A percentile compares a stretch with the other conserved stretches of the same genome.
Evolutionary conservation across 2,329 filamentous ascomycete species (phyloP).

Genomic region (Raffaelea arxii): DNA sequence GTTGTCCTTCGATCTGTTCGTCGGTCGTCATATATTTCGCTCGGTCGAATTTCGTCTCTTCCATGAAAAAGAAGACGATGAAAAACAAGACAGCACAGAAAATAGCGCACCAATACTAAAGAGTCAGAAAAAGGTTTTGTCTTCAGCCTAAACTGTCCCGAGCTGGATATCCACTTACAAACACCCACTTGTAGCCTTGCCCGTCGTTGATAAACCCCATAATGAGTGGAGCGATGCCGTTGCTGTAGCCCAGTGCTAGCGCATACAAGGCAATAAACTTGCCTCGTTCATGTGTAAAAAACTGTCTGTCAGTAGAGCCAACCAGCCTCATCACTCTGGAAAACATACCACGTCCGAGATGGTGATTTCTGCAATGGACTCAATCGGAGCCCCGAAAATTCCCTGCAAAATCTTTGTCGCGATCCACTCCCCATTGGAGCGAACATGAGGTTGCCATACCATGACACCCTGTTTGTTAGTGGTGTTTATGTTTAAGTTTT

Average conservation of each 20-base stretch:
- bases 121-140: neutral
- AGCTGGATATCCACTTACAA: neutral
- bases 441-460: conserved; percentile 26
- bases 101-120: conserved; percentile 42
- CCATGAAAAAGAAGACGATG: conserved; percentile 47
- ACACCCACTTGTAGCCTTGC: conserved; percentile 37
- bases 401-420: conserved; percentile 33
- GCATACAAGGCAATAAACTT: conserved; percentile 31
- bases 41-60: conserved; percentile 46
- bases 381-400: conserved; percentile 33
- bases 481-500: neutral
- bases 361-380: conserved; percentile 31
- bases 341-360: conserved; percentile 14
- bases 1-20: conserved; percentile 15
- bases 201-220: conserved; percentile 38
- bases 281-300: conserved; percentile 17
- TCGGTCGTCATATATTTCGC: conserved; percentile 12
- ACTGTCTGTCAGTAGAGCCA: neutral
- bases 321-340: neutral
- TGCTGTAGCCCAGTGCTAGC: conserved; percentile 30
- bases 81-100: conserved; percentile 36
- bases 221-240: conserved; percentile 35
- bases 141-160: conserved; percentile 4
- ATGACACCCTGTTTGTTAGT: conserved; percentile 13
- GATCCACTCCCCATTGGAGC: conserved; percentile 30